These are phyloP conservation scores for Multifurca ochricompacta DNA, from an alignment of 768 basidiomycete species.

Conservation along the genomic window DNA sequence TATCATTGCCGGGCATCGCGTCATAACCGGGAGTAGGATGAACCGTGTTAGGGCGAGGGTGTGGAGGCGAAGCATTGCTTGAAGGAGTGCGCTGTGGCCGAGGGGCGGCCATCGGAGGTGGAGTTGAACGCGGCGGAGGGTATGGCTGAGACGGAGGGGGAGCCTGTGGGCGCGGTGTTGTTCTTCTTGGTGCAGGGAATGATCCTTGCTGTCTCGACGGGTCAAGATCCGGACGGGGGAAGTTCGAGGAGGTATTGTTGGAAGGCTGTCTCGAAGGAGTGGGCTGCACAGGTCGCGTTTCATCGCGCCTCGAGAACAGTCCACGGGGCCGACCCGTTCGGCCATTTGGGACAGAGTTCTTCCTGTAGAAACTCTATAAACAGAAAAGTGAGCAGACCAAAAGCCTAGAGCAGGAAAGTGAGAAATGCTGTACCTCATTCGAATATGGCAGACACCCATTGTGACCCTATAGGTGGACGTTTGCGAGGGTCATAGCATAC, in stretches of 20 bases:
- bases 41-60: not conserved
- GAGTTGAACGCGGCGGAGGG: constrained; percentile 17
- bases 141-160: constrained; percentile 23
- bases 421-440: constrained; percentile 42
- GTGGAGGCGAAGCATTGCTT: not conserved
- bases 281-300: constrained; percentile 23
- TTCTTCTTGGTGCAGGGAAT: constrained; percentile 19
- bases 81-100: not conserved
- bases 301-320: constrained; percentile 38
- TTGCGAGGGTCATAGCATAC: not conserved
- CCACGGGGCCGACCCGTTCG: constrained; percentile 28
- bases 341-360: constrained; percentile 49
- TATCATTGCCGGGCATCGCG: not conserved
- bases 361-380: constrained; percentile 49
- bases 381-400: not conserved
- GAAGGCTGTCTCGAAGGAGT: constrained; percentile 21
- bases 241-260: constrained; percentile 1
- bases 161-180: constrained; percentile 24
- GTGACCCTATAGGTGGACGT: constrained; percentile 31
- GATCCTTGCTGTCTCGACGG: constrained; percentile 24
- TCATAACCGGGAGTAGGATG: not conserved
- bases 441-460: constrained; percentile 54
- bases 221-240: constrained; percentile 24
- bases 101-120: constrained; percentile 9
- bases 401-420: not conserved